These are phyloP conservation scores for Cytospora piceicola DNA, from an alignment of 2,329 filamentous ascomycete species.

Conservation along the genomic window DNA sequence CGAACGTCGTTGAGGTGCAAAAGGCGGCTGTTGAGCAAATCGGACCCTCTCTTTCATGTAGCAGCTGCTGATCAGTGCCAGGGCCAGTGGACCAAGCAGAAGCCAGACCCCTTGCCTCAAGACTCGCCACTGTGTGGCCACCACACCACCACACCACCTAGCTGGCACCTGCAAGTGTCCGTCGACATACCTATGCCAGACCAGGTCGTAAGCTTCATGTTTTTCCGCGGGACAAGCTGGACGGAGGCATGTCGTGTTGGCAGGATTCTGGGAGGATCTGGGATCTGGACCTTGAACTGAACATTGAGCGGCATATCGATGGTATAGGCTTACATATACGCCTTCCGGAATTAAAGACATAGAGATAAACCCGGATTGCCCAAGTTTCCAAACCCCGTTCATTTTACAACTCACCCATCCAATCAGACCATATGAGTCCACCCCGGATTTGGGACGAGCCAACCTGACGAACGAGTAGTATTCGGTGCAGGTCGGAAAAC, in stretches of 20 bases:
- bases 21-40: background rate
- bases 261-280: background rate
- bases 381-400: too few relatives aligned
- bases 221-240: background rate
- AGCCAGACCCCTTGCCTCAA: background rate
- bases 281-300: background rate
- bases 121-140: background rate
- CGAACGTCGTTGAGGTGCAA: background rate
- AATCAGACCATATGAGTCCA: too few relatives aligned
- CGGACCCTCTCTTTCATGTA: background rate
- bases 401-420: too few relatives aligned
- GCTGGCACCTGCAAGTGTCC: background rate
- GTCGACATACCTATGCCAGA: background rate
- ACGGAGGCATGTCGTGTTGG: background rate
- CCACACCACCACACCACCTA: background rate
- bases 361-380: background rate
- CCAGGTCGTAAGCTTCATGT: background rate
- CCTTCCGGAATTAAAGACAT: background rate
- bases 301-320: background rate
- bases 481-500: too few relatives aligned
- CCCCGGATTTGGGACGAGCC: too few relatives aligned
- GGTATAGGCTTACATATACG: too few relatives aligned
- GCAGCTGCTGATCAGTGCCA: background rate
- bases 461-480: too few relatives aligned
- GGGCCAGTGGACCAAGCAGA: background rate